Percentiles rank a stretch among this genome's conserved stretches.
These are phyloP conservation scores for Erysimum cheiranthoides DNA, from an alignment of 345 rosid genomes.

Conservation along the genomic window DNA sequence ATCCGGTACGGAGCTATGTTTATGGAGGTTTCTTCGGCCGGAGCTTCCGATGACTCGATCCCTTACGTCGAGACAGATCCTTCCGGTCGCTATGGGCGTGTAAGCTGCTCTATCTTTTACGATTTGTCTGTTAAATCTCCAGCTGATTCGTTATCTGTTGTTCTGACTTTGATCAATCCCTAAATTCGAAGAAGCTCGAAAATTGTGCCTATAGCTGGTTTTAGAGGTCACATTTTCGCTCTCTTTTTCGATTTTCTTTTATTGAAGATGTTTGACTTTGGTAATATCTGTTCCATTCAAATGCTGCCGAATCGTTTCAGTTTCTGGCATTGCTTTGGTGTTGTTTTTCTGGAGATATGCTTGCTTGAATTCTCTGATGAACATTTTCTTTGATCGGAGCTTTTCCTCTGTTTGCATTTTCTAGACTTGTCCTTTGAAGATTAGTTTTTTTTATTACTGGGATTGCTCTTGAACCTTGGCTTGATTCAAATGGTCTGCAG, in stretches of 20 bases:
- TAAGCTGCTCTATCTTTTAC: slow-evolving; percentile 49
- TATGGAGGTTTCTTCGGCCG: slow-evolving; percentile 39
- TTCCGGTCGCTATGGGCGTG: slow-evolving; percentile 89
- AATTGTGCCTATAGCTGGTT: background rate
- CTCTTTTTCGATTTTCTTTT: background rate
- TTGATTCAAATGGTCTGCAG: slow-evolving; percentile 49
- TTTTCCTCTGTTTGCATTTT: slow-evolving; percentile 19
- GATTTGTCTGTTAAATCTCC: background rate
- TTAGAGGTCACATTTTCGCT: background rate
- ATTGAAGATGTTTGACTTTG: slow-evolving; percentile 1
- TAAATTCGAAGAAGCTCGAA: background rate
- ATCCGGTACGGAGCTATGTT: slow-evolving; percentile 53
- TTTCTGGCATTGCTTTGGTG: background rate
- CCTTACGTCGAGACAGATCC: slow-evolving; percentile 84
- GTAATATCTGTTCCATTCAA: slow-evolving; percentile 1
- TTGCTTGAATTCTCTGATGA: background rate
- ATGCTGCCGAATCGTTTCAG: background rate
- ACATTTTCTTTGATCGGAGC: slow-evolving; percentile 12
- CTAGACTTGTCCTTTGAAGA: background rate
- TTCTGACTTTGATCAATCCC: background rate
- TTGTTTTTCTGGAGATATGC: background rate
- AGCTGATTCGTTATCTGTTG: background rate
- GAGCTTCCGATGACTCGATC: slow-evolving; percentile 25
- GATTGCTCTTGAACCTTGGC: background rate
- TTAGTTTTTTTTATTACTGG: background rate